A percentile compares a stretch with the other conserved stretches of the same genome.
phyloP scores from a whole-genome alignment of 2,329 filamentous ascomycete species.

The Pleurostoma richardsiae region DNA sequence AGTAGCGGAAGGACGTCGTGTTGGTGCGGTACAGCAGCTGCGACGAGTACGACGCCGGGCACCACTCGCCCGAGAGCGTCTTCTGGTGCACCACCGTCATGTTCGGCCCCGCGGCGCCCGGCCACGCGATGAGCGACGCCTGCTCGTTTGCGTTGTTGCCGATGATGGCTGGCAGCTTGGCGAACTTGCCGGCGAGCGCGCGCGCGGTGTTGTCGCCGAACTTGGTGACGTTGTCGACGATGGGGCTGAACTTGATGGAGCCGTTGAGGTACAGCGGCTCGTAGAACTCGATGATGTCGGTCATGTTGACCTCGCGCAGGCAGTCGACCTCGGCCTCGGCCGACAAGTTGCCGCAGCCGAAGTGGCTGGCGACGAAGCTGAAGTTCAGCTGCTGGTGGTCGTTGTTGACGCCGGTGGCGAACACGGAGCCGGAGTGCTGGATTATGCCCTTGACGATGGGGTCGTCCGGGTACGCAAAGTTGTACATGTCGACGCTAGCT shows the following conservation, averaged over 20 bases:
- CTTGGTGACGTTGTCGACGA: conserved; percentile 21
- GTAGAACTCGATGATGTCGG: conserved; percentile 21
- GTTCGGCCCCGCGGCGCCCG: conserved; percentile 8
- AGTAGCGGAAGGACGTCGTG: conserved; percentile 17
- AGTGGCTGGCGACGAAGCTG: conserved; percentile 29
- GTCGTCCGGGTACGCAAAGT: conserved; percentile 34
- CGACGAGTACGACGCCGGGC: conserved; percentile 10
- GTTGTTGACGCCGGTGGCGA: conserved; percentile 16
- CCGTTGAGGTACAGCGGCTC: conserved; percentile 17
- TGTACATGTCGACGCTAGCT: conserved; percentile 29
- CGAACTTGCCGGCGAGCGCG: conserved; percentile 16
- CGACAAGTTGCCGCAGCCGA: conserved; percentile 28
- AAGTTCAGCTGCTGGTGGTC: conserved; percentile 9
- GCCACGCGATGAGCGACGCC: conserved; percentile 11
- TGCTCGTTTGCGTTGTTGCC: conserved; percentile 17
- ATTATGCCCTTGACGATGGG: conserved; percentile 34
- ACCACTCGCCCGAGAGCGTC: conserved; percentile 14
- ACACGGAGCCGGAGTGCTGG: conserved; percentile 29
- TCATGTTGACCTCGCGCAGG: conserved; percentile 27
- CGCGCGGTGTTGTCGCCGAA: conserved; percentile 24
- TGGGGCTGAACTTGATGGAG: conserved; percentile 22
- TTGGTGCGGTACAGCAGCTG: neutral
- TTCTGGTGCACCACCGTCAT: conserved; percentile 4
- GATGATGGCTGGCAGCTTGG: conserved; percentile 16
- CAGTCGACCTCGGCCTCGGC: conserved; percentile 26